A percentile compares a stretch with the other conserved stretches of the same genome.
phyloP scores from a whole-genome alignment of 768 basidiomycete genomes.

The Tricholoma furcatifolium region DNA sequence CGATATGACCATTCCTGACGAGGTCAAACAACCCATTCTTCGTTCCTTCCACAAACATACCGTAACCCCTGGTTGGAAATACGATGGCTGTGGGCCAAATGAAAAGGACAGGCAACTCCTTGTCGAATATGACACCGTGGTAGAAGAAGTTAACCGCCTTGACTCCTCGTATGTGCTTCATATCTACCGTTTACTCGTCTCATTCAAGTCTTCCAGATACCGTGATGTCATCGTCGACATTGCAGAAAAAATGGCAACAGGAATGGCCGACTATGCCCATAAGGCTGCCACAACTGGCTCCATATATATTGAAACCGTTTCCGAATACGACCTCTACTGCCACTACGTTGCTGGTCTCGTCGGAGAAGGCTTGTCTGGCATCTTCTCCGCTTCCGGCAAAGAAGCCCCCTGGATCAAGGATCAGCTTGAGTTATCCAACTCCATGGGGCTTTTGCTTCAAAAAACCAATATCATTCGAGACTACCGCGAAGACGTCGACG shows the following conservation, averaged over 20 bases:
- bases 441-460: constrained; percentile 93
- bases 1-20: constrained; percentile 93
- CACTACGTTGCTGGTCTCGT: constrained; percentile 98
- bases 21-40: constrained; percentile 82
- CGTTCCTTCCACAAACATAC: constrained; percentile 80
- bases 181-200: constrained; percentile 10
- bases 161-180: constrained; percentile 50
- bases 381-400: constrained; percentile 85
- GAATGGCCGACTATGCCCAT: constrained; percentile 96
- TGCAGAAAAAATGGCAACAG: constrained; percentile 80
- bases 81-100: constrained; percentile 73
- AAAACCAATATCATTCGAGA: constrained; percentile 99
- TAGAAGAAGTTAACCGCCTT: constrained; percentile 76
- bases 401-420: constrained; percentile 71
- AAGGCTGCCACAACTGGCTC: constrained; percentile 70
- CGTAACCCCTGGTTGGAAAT: constrained; percentile 84
- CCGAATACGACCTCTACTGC: constrained; percentile 96
- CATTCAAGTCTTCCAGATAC: constrained; percentile 43
- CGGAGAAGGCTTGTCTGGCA: constrained; percentile 88
- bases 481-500: constrained; percentile 86
- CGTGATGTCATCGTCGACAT: constrained; percentile 82
- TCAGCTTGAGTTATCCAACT: constrained; percentile 88
- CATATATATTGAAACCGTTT: constrained; percentile 69
- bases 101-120: constrained; percentile 89
- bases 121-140: constrained; percentile 77